Base-by-base conservation (phyloP, 2,329 filamentous ascomycete genomes). In the Macrophomina tecta region DNA sequence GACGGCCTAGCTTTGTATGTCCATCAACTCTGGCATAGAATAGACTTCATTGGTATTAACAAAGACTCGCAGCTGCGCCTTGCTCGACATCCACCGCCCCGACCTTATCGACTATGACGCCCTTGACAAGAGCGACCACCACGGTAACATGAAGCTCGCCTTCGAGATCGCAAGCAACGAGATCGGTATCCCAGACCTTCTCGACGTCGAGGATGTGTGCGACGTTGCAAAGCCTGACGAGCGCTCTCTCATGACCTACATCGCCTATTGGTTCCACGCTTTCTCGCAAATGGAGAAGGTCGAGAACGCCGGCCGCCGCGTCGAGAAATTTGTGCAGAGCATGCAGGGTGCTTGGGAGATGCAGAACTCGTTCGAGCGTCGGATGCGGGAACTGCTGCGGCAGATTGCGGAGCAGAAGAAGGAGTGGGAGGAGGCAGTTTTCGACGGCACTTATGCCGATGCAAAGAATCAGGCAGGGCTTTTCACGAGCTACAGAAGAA, bases 311-410 rank as follows among this genome's bases (percentile, higher is more conserved):
- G 95, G 95, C 5, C 88, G 95, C 69, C 88, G 95, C 72, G 95
- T 99, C 5, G 95, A 99, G 82, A 99, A 99, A 80, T 99, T 99
- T 75, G 92, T 99, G 73, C 93, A 92, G 77, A 98, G 95, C 78
- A 98, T 99, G 95, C 93, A 97, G 77, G 95, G 95, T 28, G 94
- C 95, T 8, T 99, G 95, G 95, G 94, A 97, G 81, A 99, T 99
- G 95, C 94, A 99, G 80, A 97, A 93, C 76, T 92, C 91, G 36
- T 99, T 94, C 77, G 95, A 99, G 83, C 87, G 91, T 74, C 88
- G 95, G 68, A 97, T 98, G 92, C 88, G 88, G 67, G 92, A 89
- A 71, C 84, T 99, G 48, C 83, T 98, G 69, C 85, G 88, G 71
- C 85, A 89, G 70, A 93, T 98, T 72, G 84, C 85, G 32, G 85